These are phyloP conservation scores for Jackrogersella multiformis DNA, from an alignment of 495 filamentous ascomycete species.

Conservation along the genomic window DNA sequence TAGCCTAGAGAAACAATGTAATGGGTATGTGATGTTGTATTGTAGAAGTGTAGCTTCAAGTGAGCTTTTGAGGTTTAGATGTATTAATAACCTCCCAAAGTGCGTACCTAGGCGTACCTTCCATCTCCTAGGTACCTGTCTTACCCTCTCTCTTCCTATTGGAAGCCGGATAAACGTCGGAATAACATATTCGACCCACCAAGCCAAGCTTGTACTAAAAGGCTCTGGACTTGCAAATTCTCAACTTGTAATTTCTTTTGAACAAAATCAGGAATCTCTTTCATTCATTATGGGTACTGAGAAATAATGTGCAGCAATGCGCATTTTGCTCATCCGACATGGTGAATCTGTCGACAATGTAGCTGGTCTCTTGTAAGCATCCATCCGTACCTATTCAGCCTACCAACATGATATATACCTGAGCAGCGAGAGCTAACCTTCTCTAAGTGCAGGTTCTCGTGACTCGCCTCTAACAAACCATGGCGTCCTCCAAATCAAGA, in stretches of 20 bases:
- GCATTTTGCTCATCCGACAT: conserved; percentile 81
- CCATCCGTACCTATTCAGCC: neutral
- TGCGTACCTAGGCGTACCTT: no score
- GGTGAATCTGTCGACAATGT: conserved; percentile 91
- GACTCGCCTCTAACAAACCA: conserved; percentile 86
- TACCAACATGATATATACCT: no score
- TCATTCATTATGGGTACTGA: neutral
- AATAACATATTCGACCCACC: neutral
- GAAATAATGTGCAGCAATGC: conserved; percentile 58
- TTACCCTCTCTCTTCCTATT: neutral
- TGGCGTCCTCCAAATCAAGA: conserved; percentile 76
- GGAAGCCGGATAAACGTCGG: neutral
- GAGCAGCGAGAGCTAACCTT: conserved; percentile 31
- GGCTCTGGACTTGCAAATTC: conserved; percentile 1
- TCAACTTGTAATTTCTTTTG: neutral
- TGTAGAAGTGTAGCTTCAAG: no score
- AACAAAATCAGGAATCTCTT: neutral
- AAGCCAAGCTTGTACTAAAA: neutral
- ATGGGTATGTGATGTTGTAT: no score
- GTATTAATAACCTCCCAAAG: no score
- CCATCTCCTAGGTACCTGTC: no score
- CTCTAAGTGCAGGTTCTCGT: conserved; percentile 74
- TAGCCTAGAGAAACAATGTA: no score
- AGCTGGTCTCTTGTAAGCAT: conserved; percentile 70
- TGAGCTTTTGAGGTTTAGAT: no score